Base-by-base conservation (phyloP, 768 basidiomycete species). In the Hemileccinum rubropunctum region DNA sequence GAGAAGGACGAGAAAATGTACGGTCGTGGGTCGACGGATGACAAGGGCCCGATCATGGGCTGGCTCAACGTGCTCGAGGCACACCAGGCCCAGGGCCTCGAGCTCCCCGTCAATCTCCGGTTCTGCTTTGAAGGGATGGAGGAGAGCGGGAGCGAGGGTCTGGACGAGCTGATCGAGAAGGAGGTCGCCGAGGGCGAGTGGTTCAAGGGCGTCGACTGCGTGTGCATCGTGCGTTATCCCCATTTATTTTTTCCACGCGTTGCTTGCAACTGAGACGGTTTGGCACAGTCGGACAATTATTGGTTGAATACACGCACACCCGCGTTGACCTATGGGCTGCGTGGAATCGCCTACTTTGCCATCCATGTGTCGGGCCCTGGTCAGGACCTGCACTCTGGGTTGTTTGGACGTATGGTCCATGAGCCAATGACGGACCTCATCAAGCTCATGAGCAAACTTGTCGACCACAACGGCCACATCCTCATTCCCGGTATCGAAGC, bases 91-190 rank as follows among this genome's bases (percentile, higher is more conserved):
- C 78, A 80, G 32, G 74, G 79, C 20, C 73, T 82, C 38, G 79
- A 82, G 41, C 78, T 95, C 17, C 94, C 94, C 3, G 91, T 98
- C 23, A 97, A 98, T 65, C 70, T 98, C 48, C 81, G 83, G 56
- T 84, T 90, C 74, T 91, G 89, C 75, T 94, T 98, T 59, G 95
- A 98, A 67, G 95, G 90, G 4, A 98, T 97, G 95, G 95, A 98
- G 67, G 95, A 98, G 73, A 86, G 79, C 53, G 95, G 94, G 6
- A 90, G 87, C 36, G 89, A 91, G 58, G 93, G 94, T 2, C 77
- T 98, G 12, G 94, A 97, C 59, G 88, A 90, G 30, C 80, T 95
- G 38, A 91, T 98, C 53, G 69, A 76, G 52, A 74, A 75, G 42
- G 94, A 97, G 74, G 81, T 82, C 11, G 73, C 79, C 36, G 76